Evolutionary conservation across 805 yeast genomes (phyloP).

Genomic region (Ogataea minuta): DNA sequence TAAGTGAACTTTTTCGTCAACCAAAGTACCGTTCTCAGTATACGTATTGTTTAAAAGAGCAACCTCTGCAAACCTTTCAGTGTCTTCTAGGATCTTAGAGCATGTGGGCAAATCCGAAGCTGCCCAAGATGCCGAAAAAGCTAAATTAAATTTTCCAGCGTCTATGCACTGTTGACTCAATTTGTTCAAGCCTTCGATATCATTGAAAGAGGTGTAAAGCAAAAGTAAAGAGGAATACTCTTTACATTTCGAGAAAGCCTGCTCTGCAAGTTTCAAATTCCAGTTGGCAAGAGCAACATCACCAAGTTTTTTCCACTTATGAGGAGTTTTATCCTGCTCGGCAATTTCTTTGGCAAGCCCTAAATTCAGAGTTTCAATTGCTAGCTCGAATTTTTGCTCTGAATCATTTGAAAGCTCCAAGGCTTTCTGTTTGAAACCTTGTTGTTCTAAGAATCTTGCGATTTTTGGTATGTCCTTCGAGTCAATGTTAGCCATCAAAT

Average conservation of each 20-base stretch:
- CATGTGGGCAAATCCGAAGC: constrained; percentile 68
- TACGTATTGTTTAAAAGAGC: constrained; percentile 76
- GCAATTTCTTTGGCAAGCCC: constrained; percentile 70
- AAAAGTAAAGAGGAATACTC: constrained; percentile 82
- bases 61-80: constrained; percentile 81
- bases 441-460: constrained; percentile 91
- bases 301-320: constrained; percentile 90
- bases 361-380: constrained; percentile 73
- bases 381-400: constrained; percentile 90
- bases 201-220: constrained; percentile 77
- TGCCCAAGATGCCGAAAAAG: constrained; percentile 90
- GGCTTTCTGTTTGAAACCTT: constrained; percentile 84
- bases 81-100: constrained; percentile 59
- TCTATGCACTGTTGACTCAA: constrained; percentile 66
- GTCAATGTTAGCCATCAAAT: constrained; percentile 60
- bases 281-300: constrained; percentile 78
- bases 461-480: constrained; percentile 70
- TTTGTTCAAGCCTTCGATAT: constrained; percentile 54
- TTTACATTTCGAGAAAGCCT: constrained; percentile 72
- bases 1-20: constrained; percentile 45
- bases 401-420: constrained; percentile 76
- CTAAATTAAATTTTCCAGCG: constrained; percentile 83
- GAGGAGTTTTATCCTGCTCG: constrained; percentile 48
- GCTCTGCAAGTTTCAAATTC: constrained; percentile 77
- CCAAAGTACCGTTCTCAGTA: constrained; percentile 42